Conservation (phyloP, 169 alveolate species). For the Cryptosporidium viatorum region DNA sequence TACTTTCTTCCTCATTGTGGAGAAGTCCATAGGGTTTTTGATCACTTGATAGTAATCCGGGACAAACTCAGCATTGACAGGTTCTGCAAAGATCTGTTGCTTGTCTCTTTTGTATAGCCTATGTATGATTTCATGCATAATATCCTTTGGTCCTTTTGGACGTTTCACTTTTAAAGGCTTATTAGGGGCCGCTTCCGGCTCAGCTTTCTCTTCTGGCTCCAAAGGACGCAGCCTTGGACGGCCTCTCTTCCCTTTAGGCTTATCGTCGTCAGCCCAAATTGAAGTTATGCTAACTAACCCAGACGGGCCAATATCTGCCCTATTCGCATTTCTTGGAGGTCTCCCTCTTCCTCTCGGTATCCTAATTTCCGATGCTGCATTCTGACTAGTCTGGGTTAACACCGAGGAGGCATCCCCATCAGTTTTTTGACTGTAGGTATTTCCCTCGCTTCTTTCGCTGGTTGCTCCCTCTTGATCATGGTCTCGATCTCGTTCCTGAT, state of each 20-base stretch:
- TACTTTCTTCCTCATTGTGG: constrained; percentile 86
- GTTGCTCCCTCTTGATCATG: background rate
- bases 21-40: constrained; percentile 93
- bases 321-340: constrained; percentile 68
- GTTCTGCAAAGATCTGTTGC: constrained; percentile 86
- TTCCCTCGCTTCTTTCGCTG: background rate
- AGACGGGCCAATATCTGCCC: constrained; percentile 65
- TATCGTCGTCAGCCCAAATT: constrained; percentile 74
- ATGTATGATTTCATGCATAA: constrained; percentile 76
- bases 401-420: constrained; percentile 10
- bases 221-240: constrained; percentile 60
- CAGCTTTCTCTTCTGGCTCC: constrained; percentile 45
- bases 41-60: constrained; percentile 92
- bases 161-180: constrained; percentile 70
- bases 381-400: constrained; percentile 8
- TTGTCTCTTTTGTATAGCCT: constrained; percentile 82
- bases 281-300: constrained; percentile 68
- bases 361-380: constrained; percentile 22
- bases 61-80: constrained; percentile 89
- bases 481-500: background rate
- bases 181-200: constrained; percentile 46
- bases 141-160: constrained; percentile 63
- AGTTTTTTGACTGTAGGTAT: background rate
- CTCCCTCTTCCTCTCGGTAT: constrained; percentile 75
- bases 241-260: constrained; percentile 75